Evolutionary conservation across 148 eudicot species (phyloP).

Genomic region (Camellia granthamiana): DNA sequence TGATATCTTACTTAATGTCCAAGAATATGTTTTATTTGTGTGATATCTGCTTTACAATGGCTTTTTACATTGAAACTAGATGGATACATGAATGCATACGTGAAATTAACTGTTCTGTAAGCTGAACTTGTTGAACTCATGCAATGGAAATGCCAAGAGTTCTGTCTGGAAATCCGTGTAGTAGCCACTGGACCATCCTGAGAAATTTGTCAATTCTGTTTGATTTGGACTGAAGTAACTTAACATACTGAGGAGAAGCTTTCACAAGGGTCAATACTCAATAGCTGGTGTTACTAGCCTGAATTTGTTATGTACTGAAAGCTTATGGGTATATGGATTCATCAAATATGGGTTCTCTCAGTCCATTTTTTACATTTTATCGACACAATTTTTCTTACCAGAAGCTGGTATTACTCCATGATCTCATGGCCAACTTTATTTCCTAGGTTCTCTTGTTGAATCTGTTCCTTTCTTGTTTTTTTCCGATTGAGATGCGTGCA

Average conservation of each 20-base stretch:
- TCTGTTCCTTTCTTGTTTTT: conserved; percentile 7
- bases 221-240: background rate
- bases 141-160: background rate
- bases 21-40: background rate
- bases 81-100: background rate
- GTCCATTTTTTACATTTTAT: background rate
- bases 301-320: background rate
- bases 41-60: background rate
- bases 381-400: background rate
- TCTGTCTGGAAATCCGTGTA: background rate
- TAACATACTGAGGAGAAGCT: background rate
- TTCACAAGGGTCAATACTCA: background rate
- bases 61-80: conserved; percentile 1
- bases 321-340: background rate
- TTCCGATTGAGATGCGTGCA: conserved; percentile 13
- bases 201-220: background rate
- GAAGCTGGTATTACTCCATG: conserved; percentile 6
- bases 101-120: conserved; percentile 1
- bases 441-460: conserved; percentile 5
- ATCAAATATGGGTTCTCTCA: background rate
- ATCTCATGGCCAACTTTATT: background rate
- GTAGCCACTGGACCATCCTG: too few relatives aligned
- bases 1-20: background rate
- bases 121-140: background rate
- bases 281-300: background rate